phyloP scores from a whole-genome alignment of 2,329 filamentous ascomycete species.

The Neonectria neomacrospora region DNA sequence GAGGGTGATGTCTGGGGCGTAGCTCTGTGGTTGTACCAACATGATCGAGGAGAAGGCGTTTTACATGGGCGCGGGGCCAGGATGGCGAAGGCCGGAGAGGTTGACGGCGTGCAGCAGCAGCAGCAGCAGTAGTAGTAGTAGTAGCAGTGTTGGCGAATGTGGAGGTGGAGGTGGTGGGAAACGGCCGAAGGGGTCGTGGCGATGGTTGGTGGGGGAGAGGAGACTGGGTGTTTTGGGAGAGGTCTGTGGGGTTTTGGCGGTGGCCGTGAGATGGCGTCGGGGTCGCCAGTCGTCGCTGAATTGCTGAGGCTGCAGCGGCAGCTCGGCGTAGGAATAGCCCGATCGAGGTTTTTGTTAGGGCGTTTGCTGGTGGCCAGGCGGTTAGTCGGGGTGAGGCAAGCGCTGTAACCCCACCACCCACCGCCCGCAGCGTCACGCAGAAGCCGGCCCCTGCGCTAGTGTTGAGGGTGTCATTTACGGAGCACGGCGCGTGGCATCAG shows the following conservation, averaged over 20 bases:
- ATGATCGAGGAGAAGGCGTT: conserved; percentile 51
- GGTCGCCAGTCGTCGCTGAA: conserved; percentile 19
- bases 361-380: conserved; percentile 1
- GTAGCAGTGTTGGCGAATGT: background rate
- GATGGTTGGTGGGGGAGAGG: background rate
- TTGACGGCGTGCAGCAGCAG: conserved; percentile 10
- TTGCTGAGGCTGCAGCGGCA: conserved; percentile 28
- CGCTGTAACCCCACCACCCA: conserved; percentile 9
- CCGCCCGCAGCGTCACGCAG: conserved; percentile 10
- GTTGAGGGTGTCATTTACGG: background rate
- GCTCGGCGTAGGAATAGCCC: conserved; percentile 41
- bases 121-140: background rate
- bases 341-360: conserved; percentile 28
- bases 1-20: conserved; percentile 51
- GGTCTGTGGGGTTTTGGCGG: conserved; percentile 31
- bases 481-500: conserved; percentile 9
- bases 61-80: conserved; percentile 48
- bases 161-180: background rate
- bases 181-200: background rate
- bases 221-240: background rate
- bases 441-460: conserved; percentile 20
- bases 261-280: conserved; percentile 39
- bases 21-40: conserved; percentile 52
- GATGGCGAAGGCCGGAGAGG: conserved; percentile 24
- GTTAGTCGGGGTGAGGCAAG: background rate